Evolutionary conservation across 169 alveolate genomes (phyloP).

Genomic region (Sarcocystis neurona): DNA sequence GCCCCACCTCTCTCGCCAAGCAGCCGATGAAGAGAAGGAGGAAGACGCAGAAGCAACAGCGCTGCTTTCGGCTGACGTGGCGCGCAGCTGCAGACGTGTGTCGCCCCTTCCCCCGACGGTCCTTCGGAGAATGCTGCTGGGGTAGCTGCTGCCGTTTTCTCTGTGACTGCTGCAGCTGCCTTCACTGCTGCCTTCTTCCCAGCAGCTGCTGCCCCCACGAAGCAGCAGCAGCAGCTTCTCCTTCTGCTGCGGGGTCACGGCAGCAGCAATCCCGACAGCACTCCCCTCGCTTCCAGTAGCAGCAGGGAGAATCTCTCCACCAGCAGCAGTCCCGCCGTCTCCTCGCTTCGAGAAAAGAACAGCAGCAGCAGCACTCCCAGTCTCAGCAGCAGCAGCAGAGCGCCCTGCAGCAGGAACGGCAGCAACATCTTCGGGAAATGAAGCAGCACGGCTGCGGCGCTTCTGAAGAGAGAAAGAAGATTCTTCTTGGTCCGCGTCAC

Average conservation of each 20-base stretch:
- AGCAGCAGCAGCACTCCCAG: no score
- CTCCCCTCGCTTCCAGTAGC: neutral
- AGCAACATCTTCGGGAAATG: no score
- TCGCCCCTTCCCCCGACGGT: neutral
- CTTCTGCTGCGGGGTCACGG: neutral
- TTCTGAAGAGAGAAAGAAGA: no score
- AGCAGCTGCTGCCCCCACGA: neutral
- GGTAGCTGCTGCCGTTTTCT: neutral
- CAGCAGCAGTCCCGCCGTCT: neutral
- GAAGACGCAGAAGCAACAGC: neutral
- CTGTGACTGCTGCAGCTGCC: neutral
- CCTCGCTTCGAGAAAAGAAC: neutral
- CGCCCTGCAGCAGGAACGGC: slow-evolving; percentile 5
- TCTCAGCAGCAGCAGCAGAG: slow-evolving; percentile 30
- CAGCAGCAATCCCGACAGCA: neutral
- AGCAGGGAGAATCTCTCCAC: neutral
- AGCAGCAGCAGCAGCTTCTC: neutral
- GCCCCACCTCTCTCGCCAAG: no score
- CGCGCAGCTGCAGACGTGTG: neutral
- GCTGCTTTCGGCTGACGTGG: neutral
- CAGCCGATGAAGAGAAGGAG: neutral
- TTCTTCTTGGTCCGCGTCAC: no score
- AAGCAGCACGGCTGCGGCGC: no score
- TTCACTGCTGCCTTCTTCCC: neutral
- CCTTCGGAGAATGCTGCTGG: neutral